Conservation (phyloP, 345 rosid genomes). For the Crucihimalaya himalaica region DNA sequence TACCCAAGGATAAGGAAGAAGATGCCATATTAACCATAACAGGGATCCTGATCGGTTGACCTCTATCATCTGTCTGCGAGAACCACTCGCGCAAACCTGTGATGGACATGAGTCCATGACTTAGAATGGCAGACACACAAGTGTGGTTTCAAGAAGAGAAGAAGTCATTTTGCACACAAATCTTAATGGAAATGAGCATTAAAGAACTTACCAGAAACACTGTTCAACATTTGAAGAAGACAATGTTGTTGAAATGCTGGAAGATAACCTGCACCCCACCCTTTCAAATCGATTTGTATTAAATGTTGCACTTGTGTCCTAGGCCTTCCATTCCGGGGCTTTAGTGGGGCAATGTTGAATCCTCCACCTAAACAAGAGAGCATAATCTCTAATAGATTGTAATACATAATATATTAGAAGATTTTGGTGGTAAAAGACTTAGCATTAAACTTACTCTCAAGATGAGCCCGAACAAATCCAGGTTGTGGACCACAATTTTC, state of each 20-base stretch:
- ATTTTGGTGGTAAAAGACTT: not conserved
- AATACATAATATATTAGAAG: not conserved
- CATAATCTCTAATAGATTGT: not conserved
- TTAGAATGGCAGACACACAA: not conserved
- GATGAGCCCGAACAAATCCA: conserved; percentile 95
- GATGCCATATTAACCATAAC: conserved; percentile 97
- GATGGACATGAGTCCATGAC: conserved; percentile 10
- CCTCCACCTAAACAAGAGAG: conserved; percentile 81
- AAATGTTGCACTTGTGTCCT: conserved; percentile 95
- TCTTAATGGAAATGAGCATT: conserved; percentile 6
- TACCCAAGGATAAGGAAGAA: conserved; percentile 60
- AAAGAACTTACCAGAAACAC: conserved; percentile 80
- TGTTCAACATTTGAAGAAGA: conserved; percentile 97
- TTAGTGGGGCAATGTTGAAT: conserved; percentile 85
- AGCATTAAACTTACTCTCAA: conserved; percentile 71
- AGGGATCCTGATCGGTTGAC: conserved; percentile 89
- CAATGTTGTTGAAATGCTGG: conserved; percentile 96
- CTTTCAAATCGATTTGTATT: conserved; percentile 97
- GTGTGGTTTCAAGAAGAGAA: conserved; percentile 1
- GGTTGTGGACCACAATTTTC: conserved; percentile 93
- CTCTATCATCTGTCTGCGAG: conserved; percentile 92
- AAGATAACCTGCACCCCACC: conserved; percentile 91
- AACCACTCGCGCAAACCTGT: conserved; percentile 98
- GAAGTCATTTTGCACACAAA: conserved; percentile 3
- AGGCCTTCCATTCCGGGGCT: conserved; percentile 80